These are phyloP conservation scores for Anthracocystis walkeri DNA, from an alignment of 1,284 basidiomycete species.

Conservation along the genomic window DNA sequence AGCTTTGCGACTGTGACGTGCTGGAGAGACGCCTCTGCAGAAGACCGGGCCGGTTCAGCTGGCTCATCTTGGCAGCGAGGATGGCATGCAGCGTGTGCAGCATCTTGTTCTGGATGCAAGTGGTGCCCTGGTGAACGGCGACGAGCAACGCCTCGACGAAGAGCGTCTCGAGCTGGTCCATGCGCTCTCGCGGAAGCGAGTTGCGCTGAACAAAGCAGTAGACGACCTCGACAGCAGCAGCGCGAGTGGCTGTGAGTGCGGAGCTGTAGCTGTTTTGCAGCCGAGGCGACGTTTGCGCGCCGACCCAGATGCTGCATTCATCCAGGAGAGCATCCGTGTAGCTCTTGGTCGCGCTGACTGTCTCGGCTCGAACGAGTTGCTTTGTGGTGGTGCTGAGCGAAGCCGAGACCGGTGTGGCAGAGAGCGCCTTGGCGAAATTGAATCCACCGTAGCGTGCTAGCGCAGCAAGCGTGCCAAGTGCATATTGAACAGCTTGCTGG, in stretches of 20 bases:
- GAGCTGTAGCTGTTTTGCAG: slow-evolving; percentile 5
- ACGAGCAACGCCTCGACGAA: slow-evolving; percentile 82
- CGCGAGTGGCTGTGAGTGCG: slow-evolving; percentile 73
- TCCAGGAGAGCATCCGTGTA: slow-evolving; percentile 49
- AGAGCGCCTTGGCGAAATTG: slow-evolving; percentile 75
- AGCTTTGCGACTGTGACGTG: slow-evolving; percentile 12
- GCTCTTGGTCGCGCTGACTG: slow-evolving; percentile 4
- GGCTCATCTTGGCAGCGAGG: slow-evolving; percentile 36
- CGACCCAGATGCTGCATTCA: slow-evolving; percentile 37
- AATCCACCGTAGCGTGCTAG: slow-evolving; percentile 88
- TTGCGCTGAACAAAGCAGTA: slow-evolving; percentile 84
- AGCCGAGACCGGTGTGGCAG: slow-evolving; percentile 20
- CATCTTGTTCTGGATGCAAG: slow-evolving; percentile 77
- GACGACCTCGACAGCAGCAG: slow-evolving; percentile 81
- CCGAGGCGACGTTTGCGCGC: slow-evolving; percentile 21
- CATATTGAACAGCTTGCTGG: slow-evolving; percentile 76
- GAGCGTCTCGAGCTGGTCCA: slow-evolving; percentile 75
- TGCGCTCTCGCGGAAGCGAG: slow-evolving; percentile 76
- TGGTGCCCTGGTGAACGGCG: slow-evolving; percentile 74
- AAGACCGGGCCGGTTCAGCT: slow-evolving; percentile 9
- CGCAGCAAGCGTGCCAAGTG: slow-evolving; percentile 81
- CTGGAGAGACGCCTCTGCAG: slow-evolving; percentile 19
- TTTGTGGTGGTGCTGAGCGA: slow-evolving; percentile 32
- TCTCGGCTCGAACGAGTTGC: slow-evolving; percentile 18
- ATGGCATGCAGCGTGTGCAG: slow-evolving; percentile 89